phyloP scores from a whole-genome alignment of 306 rosid species.

The Dryas octopetala region DNA sequence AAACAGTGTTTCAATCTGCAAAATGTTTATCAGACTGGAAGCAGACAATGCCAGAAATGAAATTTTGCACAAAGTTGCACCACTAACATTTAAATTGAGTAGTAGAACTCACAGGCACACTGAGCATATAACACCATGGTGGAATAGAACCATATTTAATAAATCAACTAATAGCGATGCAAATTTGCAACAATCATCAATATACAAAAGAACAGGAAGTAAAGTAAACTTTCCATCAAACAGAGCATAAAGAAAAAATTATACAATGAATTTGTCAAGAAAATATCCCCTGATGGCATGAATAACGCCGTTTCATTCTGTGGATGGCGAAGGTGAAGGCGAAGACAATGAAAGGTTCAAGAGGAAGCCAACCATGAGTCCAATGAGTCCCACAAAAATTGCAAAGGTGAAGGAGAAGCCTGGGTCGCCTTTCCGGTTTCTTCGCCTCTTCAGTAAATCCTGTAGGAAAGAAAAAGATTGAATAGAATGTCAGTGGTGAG shows the following conservation, averaged over 20 bases:
- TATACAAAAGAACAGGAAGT: constrained; percentile 22
- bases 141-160: constrained; percentile 1
- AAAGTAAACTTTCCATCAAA: constrained; percentile 15
- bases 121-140: neutral
- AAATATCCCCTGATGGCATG: constrained; percentile 1
- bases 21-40: no score
- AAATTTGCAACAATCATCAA: constrained; percentile 18
- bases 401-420: constrained; percentile 80
- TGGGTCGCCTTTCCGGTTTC: constrained; percentile 51
- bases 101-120: no score
- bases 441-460: constrained; percentile 72
- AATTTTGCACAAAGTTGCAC: neutral
- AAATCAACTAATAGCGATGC: constrained; percentile 24
- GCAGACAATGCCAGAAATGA: no score
- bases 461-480: constrained; percentile 20
- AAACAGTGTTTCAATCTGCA: no score
- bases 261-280: constrained; percentile 26
- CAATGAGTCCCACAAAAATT: constrained; percentile 73
- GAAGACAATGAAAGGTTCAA: constrained; percentile 67
- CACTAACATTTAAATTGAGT: neutral
- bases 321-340: constrained; percentile 22
- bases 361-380: constrained; percentile 77
- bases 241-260: constrained; percentile 5
- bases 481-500: neutral
- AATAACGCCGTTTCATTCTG: neutral